phyloP scores from a whole-genome alignment of 140 eudicot genomes.

The Cichorium intybus region DNA sequence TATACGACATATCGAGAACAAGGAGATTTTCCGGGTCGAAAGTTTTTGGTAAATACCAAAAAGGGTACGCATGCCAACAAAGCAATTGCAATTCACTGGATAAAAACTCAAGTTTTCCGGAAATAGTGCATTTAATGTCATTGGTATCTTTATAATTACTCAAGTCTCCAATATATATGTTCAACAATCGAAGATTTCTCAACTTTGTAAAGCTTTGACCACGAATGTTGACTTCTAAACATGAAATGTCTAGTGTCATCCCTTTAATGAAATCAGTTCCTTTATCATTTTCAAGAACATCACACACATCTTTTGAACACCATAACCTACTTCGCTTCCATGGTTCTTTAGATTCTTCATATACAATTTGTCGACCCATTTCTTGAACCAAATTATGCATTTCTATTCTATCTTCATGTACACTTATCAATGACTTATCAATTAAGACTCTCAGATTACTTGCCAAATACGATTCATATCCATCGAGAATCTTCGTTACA shows the following conservation, averaged over 20 bases:
- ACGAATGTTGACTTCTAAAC: constrained; percentile 10
- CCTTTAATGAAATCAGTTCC: constrained; percentile 38
- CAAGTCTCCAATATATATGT: constrained; percentile 24
- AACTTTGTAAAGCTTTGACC: constrained; percentile 27
- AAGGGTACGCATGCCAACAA: constrained; percentile 38
- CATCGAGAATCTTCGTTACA: constrained; percentile 19
- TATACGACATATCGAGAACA: constrained; percentile 30
- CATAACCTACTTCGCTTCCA: constrained; percentile 30
- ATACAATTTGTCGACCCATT: constrained; percentile 34
- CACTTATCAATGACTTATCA: constrained; percentile 26
- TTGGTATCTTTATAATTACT: constrained; percentile 7
- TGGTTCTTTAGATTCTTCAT: constrained; percentile 21
- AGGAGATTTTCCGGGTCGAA: constrained; percentile 31
- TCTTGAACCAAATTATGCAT: constrained; percentile 40
- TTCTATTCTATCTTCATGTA: constrained; percentile 19
- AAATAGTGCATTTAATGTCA: not conserved
- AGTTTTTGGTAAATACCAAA: constrained; percentile 20
- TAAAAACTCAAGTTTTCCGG: constrained; percentile 26
- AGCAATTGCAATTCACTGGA: constrained; percentile 23
- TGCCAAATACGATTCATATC: constrained; percentile 9
- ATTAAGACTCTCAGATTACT: constrained; percentile 20
- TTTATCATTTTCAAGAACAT: constrained; percentile 31
- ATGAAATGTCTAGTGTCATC: constrained; percentile 23
- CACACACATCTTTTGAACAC: constrained; percentile 23
- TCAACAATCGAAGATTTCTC: constrained; percentile 31